Base-by-base conservation (phyloP, 305 asterid genomes). In the Solanum chacoense region DNA sequence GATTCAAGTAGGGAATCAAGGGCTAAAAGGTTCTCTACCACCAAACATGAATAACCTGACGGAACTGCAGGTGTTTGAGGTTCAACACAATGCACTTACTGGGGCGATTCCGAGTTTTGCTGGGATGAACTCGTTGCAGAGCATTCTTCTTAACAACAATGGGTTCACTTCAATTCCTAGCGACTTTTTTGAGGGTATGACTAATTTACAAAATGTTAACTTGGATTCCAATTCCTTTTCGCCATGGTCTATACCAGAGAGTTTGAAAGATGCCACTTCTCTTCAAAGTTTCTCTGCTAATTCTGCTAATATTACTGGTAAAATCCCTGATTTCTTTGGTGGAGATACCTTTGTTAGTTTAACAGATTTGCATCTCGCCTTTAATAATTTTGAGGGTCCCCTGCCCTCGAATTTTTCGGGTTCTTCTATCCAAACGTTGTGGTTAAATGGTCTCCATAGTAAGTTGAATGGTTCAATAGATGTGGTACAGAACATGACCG, bases 111-210 rank as follows among this genome's bases (percentile, higher is more conserved):
- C 99, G 72, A 96, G 91, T 91, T 90, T 97, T 65, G 37, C 95
- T 37, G 98, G 98, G 85, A 78, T 95, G 88, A 85, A n/a, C 73
- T 90, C 94, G 67, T 91, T 97, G 63, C 92, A 89, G 80, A 45
- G 88, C 12, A 16, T 96, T 36, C 85, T 93, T 10, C 89, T 97
- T 87, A 91, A 31, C 88, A 59, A 89, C 89, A 97, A 97, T 92
- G 92, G 89, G 69, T 97, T 97, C 90, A 87, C 94, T 45, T 95
- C 88, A 7, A 92, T 96, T 32, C 97, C 99, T 1, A 63, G 92
- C 26, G 98, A 95, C 91, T 97, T 97, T 92, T 97, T 97, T 90
- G 26, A 91, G 38, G 99, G 98, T 81, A 83, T 95, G 96, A 89
- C 88, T 81, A 89, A 95, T 16, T 89, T 97, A 81, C 88, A 88